Conservation (phyloP, 805 yeast genomes). For the Millerozyma miso region DNA sequence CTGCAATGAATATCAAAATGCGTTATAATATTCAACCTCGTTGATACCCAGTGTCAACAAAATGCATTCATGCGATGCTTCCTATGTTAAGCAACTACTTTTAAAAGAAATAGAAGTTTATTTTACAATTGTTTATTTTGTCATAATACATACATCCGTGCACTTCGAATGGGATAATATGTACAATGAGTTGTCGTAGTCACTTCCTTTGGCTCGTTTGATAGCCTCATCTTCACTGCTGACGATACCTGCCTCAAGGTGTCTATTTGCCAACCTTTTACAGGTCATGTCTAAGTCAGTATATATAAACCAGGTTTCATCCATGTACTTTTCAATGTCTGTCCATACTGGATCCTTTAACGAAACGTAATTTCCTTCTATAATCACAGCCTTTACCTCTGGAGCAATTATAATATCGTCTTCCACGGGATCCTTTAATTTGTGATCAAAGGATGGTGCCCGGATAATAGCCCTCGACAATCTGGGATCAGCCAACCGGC, state of each 20-base stretch:
- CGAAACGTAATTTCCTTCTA: conserved; percentile 76
- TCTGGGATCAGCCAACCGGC: conserved; percentile 12
- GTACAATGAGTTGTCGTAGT: conserved; percentile 58
- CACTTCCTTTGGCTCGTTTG: conserved; percentile 50
- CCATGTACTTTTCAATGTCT: conserved; percentile 34
- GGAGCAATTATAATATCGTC: conserved; percentile 45
- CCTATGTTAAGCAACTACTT: neutral
- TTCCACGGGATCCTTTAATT: conserved; percentile 64
- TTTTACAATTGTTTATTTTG: conserved; percentile 3
- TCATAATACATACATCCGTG: conserved; percentile 12
- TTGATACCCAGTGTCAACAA: conserved; percentile 4
- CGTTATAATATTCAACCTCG: conserved; percentile 77
- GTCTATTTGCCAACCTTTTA: conserved; percentile 62
- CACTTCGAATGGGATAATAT: conserved; percentile 19
- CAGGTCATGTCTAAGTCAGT: conserved; percentile 45
- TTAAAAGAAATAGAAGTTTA: neutral
- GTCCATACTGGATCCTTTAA: conserved; percentile 60
- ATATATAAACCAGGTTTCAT: conserved; percentile 50
- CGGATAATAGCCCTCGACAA: conserved; percentile 27
- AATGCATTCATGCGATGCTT: neutral
- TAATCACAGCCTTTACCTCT: conserved; percentile 49
- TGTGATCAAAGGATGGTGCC: conserved; percentile 76
- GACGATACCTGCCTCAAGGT: conserved; percentile 55
- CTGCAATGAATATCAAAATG: conserved; percentile 97
- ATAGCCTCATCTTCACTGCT: conserved; percentile 45